Base-by-base conservation (phyloP, 139 green algal species). In the Chlamydomonas schloesseri region DNA sequence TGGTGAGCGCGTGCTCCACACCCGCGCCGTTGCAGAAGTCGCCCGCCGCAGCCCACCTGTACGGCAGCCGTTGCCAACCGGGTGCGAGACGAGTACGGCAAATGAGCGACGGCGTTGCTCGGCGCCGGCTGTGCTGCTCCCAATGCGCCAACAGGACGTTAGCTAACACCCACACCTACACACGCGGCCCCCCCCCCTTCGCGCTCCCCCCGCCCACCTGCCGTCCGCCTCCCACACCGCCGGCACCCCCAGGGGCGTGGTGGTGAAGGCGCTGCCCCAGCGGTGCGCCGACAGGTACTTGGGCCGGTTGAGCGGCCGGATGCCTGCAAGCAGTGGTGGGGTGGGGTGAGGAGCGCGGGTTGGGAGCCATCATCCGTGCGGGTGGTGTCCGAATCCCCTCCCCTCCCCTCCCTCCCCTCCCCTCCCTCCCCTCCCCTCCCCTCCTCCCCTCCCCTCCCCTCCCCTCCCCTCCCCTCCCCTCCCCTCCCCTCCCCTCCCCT, bases 1-100 rank as follows among this genome's bases (percentile, higher is more conserved):
- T 89, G n/a, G 71, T 20, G 20, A 79, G 81, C 1, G 86, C 89
- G 24, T 65, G 42, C 86, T 92, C 89, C 11, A 91, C 53, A 31
- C 75, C 87, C 0, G 53, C 71, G 0, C 77, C 77, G 6, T 89
- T 33, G 78, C 83, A 89, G 33, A 88, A 47, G 69, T 50, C 69
- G 2, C 34, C 69, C 14, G 15, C 24, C 9, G 33, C 69, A 24
- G 71, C 82, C 21, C 89, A 58, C 42, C 50, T 67, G 31, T n/a
- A n/a, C n/a, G n/a, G n/a, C n/a, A n/a, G n/a, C n/a, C n/a, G n/a
- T n/a, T n/a, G n/a, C n/a, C n/a, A n/a, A n/a, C n/a, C n/a, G n/a
- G n/a, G n/a, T n/a, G n/a, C n/a, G n/a, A n/a, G n/a, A n/a, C n/a
- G n/a, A n/a, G n/a, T n/a, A n/a, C n/a, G n/a, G n/a, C n/a, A n/a